Conservation (phyloP, 2,329 filamentous ascomycete species). For the Cercospora sesami region DNA sequence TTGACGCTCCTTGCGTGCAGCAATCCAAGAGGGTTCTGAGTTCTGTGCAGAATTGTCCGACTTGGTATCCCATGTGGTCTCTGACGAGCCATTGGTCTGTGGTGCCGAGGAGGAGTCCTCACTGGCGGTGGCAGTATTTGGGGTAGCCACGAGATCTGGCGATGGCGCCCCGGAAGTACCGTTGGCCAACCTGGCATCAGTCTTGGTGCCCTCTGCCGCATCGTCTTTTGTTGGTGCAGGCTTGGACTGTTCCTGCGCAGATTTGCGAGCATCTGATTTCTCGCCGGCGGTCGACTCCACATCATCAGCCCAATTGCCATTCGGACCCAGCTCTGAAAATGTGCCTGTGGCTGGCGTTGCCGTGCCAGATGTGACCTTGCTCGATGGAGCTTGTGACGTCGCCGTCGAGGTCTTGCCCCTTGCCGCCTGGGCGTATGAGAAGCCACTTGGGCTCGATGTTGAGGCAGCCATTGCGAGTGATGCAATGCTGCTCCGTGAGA, state of each 20-base stretch:
- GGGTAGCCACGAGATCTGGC: constrained; percentile 56
- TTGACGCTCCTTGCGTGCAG: constrained; percentile 42
- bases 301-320: constrained; percentile 51
- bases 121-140: constrained; percentile 61
- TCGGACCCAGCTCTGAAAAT: constrained; percentile 39
- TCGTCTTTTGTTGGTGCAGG: constrained; percentile 34
- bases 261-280: constrained; percentile 40
- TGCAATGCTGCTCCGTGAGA: constrained; percentile 16
- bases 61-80: constrained; percentile 67
- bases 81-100: constrained; percentile 58
- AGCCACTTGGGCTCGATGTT: constrained; percentile 46
- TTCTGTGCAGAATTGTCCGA: constrained; percentile 63
- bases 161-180: constrained; percentile 46
- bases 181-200: constrained; percentile 32
- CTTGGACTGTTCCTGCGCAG: constrained; percentile 29
- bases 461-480: constrained; percentile 32
- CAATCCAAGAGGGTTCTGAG: constrained; percentile 65
- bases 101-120: constrained; percentile 62
- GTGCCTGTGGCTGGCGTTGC: constrained; percentile 46
- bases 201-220: constrained; percentile 36
- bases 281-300: constrained; percentile 45
- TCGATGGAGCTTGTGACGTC: constrained; percentile 47
- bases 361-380: constrained; percentile 48
- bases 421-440: constrained; percentile 95
- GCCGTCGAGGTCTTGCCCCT: constrained; percentile 66